phyloP scores from a whole-genome alignment of 352 stramenopile species.

The Plasmopara muralis region DNA sequence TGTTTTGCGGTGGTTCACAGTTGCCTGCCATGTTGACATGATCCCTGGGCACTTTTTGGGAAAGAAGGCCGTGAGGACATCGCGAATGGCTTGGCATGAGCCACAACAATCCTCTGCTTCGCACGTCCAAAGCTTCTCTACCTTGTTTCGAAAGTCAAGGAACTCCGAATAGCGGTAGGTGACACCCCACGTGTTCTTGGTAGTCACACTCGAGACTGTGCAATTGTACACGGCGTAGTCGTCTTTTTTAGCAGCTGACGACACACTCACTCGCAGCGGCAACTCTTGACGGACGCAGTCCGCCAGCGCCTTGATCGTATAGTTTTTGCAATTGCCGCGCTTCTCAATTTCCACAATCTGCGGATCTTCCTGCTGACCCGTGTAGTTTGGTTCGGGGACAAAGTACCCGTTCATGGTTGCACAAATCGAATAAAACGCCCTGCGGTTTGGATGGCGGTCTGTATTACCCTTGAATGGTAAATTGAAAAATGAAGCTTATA shows the following conservation, averaged over 20 bases:
- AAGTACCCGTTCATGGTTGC: slow-evolving; percentile 27
- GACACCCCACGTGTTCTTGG: slow-evolving; percentile 44
- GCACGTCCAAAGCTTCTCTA: slow-evolving; percentile 52
- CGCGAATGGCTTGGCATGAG: slow-evolving; percentile 62
- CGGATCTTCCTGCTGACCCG: slow-evolving; percentile 10
- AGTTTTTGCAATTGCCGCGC: slow-evolving; percentile 33
- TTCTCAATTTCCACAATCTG: slow-evolving; percentile 20
- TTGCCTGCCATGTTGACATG: slow-evolving; percentile 34
- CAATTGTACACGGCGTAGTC: slow-evolving; percentile 51
- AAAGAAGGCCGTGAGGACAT: slow-evolving; percentile 56
- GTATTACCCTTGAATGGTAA: slow-evolving; percentile 6
- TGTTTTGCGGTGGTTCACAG: slow-evolving; percentile 37
- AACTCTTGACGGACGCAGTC: slow-evolving; percentile 39
- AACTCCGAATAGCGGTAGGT: slow-evolving; percentile 67
- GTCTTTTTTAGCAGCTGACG: slow-evolving; percentile 31
- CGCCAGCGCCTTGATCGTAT: slow-evolving; percentile 41
- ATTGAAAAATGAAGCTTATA: slow-evolving; percentile 18
- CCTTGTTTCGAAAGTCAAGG: slow-evolving; percentile 43
- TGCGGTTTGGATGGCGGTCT: background rate
- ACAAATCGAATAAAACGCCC: background rate
- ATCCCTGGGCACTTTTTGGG: slow-evolving; percentile 43
- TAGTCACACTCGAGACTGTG: slow-evolving; percentile 37
- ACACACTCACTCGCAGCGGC: slow-evolving; percentile 39
- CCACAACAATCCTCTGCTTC: slow-evolving; percentile 44
- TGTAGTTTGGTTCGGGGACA: slow-evolving; percentile 23